Evolutionary conservation across 305 asterid genomes (phyloP), one percentile per base, ranked within the genome.

Genomic region (Plantago coronopus): DNA sequence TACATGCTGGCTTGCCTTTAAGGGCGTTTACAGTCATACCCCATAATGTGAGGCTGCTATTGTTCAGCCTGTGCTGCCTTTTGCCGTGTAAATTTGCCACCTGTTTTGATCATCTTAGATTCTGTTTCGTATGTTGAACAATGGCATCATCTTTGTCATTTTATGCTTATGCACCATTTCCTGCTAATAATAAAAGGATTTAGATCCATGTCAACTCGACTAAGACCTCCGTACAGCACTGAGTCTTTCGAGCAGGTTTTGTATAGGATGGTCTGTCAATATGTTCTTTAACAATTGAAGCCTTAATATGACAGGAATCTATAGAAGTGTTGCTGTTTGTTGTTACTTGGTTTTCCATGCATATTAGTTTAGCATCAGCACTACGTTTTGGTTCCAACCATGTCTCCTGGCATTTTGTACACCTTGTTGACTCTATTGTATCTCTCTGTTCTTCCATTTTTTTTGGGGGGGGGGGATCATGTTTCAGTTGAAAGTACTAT

Each of bases 131-230:
- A 31, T 31, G 38, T 31, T 31, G 11, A 31, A 31, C 12, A 7
- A 31, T 5, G 5, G 5, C n/a, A n/a, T n/a, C n/a, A n/a, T n/a
- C n/a, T n/a, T n/a, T n/a, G n/a, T n/a, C n/a, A n/a, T n/a, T n/a
- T n/a, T n/a, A n/a, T n/a, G n/a, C n/a, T n/a, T n/a, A n/a, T 27
- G 31, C 31, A 27, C 31, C 31, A 4, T 27, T 27, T 27, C 6
- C 5, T 27, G 0, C 31, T 17, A 19, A 59, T 22, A 40, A 50
- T 34, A 48, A 37, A 25, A 43, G 61, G 57, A 29, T 50, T 38
- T 67, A 37, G 61, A 57, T 44, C 25, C 40, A 19, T 22, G 17
- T 34, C 37, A n/a, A 4, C 59, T 63, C 50, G 44, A 21, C 37
- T 31, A 31, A 31, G 38, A 7, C 8, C 38, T 11, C 8, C 8